Evolutionary conservation across 2,329 filamentous ascomycete genomes (phyloP).

Genomic region (Mariannaea sp.): DNA sequence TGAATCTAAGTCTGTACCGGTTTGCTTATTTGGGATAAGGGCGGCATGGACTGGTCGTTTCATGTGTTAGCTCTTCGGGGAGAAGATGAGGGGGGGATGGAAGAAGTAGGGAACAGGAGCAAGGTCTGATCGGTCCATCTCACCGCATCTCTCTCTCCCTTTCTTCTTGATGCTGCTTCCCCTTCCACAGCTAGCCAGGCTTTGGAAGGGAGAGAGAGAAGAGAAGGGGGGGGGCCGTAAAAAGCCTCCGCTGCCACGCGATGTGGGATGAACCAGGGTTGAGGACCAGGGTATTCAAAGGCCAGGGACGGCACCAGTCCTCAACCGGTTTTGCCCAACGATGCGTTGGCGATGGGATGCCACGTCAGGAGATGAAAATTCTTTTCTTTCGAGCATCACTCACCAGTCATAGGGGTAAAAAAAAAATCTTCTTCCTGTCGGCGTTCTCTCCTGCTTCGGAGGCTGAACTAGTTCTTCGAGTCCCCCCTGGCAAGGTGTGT

Average conservation of each 20-base stretch:
- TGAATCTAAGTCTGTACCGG: background rate
- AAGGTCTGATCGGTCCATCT: slow-evolving; percentile 5
- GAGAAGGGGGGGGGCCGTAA: background rate
- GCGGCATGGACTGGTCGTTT: too few relatives aligned
- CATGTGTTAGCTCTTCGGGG: too few relatives aligned
- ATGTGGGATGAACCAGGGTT: slow-evolving; percentile 15
- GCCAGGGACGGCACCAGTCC: slow-evolving; percentile 11
- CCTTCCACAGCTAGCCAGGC: background rate
- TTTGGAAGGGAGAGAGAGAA: too few relatives aligned
- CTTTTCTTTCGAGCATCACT: background rate
- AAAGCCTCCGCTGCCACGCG: slow-evolving; percentile 14
- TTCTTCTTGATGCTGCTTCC: background rate
- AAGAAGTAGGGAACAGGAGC: slow-evolving; percentile 1
- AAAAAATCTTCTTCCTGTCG: background rate
- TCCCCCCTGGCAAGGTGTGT: too few relatives aligned
- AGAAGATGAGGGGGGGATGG: slow-evolving; percentile 1
- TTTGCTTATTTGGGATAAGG: background rate
- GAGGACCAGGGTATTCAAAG: background rate
- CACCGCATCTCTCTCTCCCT: slow-evolving; percentile 19
- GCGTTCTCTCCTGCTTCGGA: background rate
- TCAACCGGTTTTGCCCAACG: background rate
- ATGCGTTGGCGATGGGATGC: slow-evolving; percentile 17
- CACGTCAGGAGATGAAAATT: slow-evolving; percentile 8
- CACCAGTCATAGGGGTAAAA: too few relatives aligned
- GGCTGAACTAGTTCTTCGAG: too few relatives aligned